phyloP scores from a whole-genome alignment of 2,329 filamentous ascomycete species.

The Hymenoscyphus scutula region DNA sequence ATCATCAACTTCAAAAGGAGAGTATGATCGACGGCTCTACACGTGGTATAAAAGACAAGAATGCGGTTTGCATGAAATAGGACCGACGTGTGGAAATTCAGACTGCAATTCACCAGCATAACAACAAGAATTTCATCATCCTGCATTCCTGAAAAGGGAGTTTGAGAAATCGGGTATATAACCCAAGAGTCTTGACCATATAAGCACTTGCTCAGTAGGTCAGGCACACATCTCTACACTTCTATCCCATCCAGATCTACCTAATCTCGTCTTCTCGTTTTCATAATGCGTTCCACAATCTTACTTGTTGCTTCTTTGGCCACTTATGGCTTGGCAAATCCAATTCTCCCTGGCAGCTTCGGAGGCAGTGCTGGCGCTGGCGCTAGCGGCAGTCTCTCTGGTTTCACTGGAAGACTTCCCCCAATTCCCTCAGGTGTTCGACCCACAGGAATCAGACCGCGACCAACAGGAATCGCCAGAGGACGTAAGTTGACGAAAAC shows the following conservation, averaged over 20 bases:
- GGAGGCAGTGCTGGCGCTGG: background rate
- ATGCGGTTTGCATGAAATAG: background rate
- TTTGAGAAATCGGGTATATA: background rate
- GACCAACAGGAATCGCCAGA: no score
- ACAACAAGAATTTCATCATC: background rate
- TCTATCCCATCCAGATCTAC: background rate
- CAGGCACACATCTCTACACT: background rate
- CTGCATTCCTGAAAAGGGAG: background rate
- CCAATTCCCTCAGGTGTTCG: background rate
- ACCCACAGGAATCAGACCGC: background rate
- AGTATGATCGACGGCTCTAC: background rate
- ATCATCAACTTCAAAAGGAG: background rate
- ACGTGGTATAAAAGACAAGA: slow-evolving; percentile 1
- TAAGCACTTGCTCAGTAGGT: background rate
- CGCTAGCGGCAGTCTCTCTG: background rate
- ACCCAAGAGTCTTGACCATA: background rate
- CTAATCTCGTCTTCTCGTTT: background rate
- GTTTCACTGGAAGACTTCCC: background rate
- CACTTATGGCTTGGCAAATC: background rate
- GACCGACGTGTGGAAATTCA: background rate
- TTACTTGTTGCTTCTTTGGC: background rate
- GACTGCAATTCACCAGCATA: background rate
- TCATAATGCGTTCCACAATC: background rate
- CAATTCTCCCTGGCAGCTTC: background rate
- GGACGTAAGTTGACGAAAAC: no score